Conservation (phyloP, 306 rosid genomes). For the Trifolium repens region DNA sequence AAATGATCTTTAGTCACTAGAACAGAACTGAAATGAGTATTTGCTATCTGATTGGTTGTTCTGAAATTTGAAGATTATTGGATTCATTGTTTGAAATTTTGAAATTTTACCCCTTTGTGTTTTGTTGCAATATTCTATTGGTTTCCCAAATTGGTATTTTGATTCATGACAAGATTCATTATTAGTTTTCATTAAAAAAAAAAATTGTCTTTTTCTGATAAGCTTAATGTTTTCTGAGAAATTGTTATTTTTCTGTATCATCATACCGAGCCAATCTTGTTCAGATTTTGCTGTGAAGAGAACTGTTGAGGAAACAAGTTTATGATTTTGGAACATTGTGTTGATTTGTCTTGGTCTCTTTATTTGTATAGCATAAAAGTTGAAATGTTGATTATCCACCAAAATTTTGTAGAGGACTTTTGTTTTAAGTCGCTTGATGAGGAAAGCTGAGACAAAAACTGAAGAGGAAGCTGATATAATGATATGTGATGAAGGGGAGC, state of each 20-base stretch:
- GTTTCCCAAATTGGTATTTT: neutral
- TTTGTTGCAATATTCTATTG: neutral
- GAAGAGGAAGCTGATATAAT: slow-evolving; percentile 26
- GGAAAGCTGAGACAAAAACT: slow-evolving; percentile 40
- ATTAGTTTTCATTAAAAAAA: neutral
- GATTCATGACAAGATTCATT: slow-evolving; percentile 14
- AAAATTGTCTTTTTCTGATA: neutral
- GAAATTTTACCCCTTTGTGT: neutral
- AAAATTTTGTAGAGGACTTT: slow-evolving; percentile 50
- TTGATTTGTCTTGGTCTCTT: slow-evolving; percentile 6
- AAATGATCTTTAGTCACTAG: neutral
- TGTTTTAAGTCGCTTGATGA: slow-evolving; percentile 58
- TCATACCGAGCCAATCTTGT: neutral
- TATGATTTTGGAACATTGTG: slow-evolving; percentile 18
- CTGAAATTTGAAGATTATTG: slow-evolving; percentile 18
- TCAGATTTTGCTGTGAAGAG: slow-evolving; percentile 6
- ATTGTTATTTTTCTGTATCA: neutral
- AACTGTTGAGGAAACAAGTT: slow-evolving; percentile 5
- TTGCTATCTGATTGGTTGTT: slow-evolving; percentile 1
- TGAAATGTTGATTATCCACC: slow-evolving; percentile 24
- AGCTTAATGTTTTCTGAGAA: neutral
- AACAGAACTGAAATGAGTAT: neutral
- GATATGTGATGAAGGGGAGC: slow-evolving; percentile 40
- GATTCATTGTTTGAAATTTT: slow-evolving; percentile 14
- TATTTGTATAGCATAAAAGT: slow-evolving; percentile 2